These are phyloP conservation scores for Torrubiella hemipterigena DNA, from an alignment of 2,329 filamentous ascomycete species.

Conservation along the genomic window DNA sequence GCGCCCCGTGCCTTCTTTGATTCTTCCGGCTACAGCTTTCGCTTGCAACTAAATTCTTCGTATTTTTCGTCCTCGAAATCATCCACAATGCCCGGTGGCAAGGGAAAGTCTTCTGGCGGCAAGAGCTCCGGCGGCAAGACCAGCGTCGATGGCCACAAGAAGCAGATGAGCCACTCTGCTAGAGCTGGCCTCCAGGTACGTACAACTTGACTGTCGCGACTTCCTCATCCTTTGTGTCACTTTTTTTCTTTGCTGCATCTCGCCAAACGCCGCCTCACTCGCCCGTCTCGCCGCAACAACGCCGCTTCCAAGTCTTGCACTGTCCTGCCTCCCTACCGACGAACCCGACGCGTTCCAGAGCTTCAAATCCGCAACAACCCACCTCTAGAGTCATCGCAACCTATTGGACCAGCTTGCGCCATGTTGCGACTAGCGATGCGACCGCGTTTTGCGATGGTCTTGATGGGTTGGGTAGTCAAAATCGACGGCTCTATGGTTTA, in stretches of 20 bases:
- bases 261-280: background rate
- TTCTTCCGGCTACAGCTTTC: constrained; percentile 2
- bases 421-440: too few species aligned
- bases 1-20: background rate
- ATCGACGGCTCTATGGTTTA: background rate
- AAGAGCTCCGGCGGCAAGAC: constrained; percentile 78
- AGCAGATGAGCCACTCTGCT: constrained; percentile 90
- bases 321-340: too few species aligned
- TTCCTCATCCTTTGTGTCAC: constrained; percentile 6
- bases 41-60: constrained; percentile 3
- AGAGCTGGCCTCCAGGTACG: constrained; percentile 92
- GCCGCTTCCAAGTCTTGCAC: too few species aligned
- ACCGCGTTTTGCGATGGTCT: too few species aligned
- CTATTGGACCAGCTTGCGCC: too few species aligned
- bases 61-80: constrained; percentile 4
- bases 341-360: background rate
- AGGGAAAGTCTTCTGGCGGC: constrained; percentile 84
- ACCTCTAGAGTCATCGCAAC: too few species aligned
- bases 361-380: too few species aligned
- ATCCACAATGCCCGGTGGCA: constrained; percentile 63
- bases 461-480: too few species aligned
- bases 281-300: too few species aligned
- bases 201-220: constrained; percentile 12
- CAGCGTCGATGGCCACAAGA: constrained; percentile 56
- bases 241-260: constrained; percentile 9